Base-by-base conservation (phyloP, 106 monocot species). In the Allium cepa region DNA sequence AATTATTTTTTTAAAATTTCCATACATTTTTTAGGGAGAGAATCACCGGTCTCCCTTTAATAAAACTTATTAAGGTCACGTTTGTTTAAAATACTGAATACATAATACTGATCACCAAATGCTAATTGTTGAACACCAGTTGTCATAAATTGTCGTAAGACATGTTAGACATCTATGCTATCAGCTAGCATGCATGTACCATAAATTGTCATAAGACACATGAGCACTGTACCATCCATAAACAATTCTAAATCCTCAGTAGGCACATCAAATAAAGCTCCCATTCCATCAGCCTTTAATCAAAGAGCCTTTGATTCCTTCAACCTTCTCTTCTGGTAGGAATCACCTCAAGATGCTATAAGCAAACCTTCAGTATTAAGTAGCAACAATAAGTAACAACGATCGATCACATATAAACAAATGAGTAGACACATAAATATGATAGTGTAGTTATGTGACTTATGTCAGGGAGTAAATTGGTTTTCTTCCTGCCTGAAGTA, bases 231-330 rank as follows among this genome's bases (percentile, higher is more conserved):
- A 97, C 96, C 92, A 83, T 89, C 79, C 62, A 90, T 12, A 62
- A 84, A 99, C 13, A 66, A 56, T 4, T 77, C 62, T 36, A 83
- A 77, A 28, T 99, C 97, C 72, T 77, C 84, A 69, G 80, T 59
- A 62, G 92, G 89, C 47, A 99, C 97, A 83, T 99, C 97, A 83
- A 99, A 99, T 10, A 99, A 86, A 10, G 82, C 97, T 67, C 89
- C 87, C 70, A 66, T 87, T 62, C 97, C 89, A 81, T 99, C 92
- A 67, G 82, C 89, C 16, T 88, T 92, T 18, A 99, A 50, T 60
- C 86, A 72, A 46, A 92, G 65, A 65, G n/a, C 90, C 84, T 63
- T 85, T 84, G 26, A 99, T 76, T 9, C 76, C 82, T 71, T 64
- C 72, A 77, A 99, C 68, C 73, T 82, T 92, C 45, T 89, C 92